Conservation (phyloP, 352 stramenopile genomes). For the Globisporangium sylvaticum region DNA sequence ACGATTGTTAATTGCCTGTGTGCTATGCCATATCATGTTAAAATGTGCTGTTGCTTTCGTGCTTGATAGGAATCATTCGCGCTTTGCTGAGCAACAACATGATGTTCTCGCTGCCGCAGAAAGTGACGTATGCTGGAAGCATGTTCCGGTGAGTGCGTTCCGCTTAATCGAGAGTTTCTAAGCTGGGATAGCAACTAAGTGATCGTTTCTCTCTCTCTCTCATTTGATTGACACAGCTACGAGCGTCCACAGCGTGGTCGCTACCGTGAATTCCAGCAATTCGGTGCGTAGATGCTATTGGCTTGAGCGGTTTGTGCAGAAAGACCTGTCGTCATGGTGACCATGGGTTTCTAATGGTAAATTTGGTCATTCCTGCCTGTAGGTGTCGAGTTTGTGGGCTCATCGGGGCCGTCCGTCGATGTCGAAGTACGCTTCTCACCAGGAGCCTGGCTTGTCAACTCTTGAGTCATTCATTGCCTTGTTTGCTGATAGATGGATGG, state of each 20-base stretch:
- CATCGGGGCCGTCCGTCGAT: constrained; percentile 69
- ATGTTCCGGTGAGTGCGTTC: constrained; percentile 80
- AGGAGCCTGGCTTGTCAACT: background rate
- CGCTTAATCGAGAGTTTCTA: background rate
- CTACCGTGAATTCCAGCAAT: constrained; percentile 88
- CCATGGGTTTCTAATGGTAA: constrained; percentile 4
- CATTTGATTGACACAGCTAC: constrained; percentile 43
- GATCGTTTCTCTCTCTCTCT: background rate
- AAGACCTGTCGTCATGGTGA: too few relatives aligned
- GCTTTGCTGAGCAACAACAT: constrained; percentile 78
- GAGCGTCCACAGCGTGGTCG: constrained; percentile 82
- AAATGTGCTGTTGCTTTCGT: background rate
- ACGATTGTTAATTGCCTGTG: background rate
- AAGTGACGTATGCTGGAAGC: constrained; percentile 80
- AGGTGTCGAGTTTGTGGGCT: constrained; percentile 82
- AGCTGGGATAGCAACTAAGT: background rate
- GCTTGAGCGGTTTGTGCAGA: background rate
- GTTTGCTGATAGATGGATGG: background rate
- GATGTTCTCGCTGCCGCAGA: constrained; percentile 67
- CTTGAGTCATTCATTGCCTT: background rate
- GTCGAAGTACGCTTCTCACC: constrained; percentile 42
- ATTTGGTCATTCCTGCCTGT: background rate
- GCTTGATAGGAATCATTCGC: constrained; percentile 56
- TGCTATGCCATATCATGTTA: background rate
- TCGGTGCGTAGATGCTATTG: constrained; percentile 35